These are phyloP conservation scores for Syncephalis fuscata DNA, from an alignment of 371 early-diverging fungal genomes.

Conservation along the genomic window DNA sequence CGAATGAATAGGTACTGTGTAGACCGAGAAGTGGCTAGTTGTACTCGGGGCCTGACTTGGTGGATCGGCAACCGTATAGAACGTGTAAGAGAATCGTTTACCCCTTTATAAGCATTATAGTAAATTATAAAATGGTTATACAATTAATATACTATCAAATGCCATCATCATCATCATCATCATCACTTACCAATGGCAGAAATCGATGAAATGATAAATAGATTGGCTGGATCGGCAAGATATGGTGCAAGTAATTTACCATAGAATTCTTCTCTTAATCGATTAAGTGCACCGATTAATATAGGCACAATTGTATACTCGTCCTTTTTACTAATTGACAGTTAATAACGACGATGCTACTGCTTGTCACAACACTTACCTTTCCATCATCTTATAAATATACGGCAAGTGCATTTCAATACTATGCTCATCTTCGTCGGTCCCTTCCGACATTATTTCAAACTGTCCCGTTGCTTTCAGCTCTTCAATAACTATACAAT, in stretches of 20 bases:
- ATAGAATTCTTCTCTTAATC: conserved; percentile 35
- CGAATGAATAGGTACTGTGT: conserved; percentile 34
- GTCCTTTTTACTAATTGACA: conserved; percentile 19
- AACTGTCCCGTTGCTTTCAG: conserved; percentile 48
- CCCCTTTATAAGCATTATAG: conserved; percentile 6
- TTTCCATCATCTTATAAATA: conserved; percentile 52
- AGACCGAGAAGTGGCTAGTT: neutral
- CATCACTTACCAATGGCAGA: conserved; percentile 75
- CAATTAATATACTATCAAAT: neutral
- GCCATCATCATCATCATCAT: neutral
- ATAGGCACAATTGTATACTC: conserved; percentile 64
- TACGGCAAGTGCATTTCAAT: conserved; percentile 93
- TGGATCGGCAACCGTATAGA: conserved; percentile 4
- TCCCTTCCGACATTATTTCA: conserved; percentile 27
- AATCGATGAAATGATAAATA: conserved; percentile 90
- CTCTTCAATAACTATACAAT: conserved; percentile 30
- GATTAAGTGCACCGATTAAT: conserved; percentile 55
- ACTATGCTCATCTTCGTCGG: conserved; percentile 88
- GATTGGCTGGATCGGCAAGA: conserved; percentile 36
- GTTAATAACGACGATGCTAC: neutral
- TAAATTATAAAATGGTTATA: neutral
- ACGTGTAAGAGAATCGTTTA: conserved; percentile 8
- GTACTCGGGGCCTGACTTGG: conserved; percentile 6
- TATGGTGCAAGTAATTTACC: conserved; percentile 52
- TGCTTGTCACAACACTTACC: conserved; percentile 17